Conservation (phyloP, 2,329 filamentous ascomycete genomes). For the Xylaria sp. region DNA sequence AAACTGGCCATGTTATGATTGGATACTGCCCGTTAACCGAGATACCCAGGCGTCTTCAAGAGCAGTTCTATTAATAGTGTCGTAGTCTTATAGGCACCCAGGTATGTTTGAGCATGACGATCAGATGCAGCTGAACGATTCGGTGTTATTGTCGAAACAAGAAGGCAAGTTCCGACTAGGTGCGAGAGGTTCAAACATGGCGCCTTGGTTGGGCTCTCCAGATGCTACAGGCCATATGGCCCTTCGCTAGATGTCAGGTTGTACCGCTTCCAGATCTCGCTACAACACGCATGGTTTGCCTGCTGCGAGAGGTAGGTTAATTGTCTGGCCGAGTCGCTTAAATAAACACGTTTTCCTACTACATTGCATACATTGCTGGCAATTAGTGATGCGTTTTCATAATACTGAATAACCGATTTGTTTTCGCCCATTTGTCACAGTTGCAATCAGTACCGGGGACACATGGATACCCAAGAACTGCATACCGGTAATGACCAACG, state of each 20-base stretch:
- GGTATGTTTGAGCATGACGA: conserved; percentile 25
- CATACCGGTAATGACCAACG: conserved; percentile 12
- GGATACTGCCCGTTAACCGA: conserved; percentile 26
- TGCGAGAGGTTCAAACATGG: not conserved
- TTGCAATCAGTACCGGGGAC: conserved; percentile 20
- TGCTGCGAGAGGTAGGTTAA: conserved; percentile 26
- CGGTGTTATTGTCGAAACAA: conserved; percentile 10
- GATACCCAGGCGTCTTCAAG: conserved; percentile 16
- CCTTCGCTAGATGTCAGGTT: conserved; percentile 20
- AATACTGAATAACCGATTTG: conserved; percentile 23
- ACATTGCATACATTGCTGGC: conserved; percentile 27
- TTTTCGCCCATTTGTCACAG: conserved; percentile 12
- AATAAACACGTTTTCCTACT: conserved; percentile 27
- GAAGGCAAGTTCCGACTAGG: not conserved
- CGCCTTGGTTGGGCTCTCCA: not conserved
- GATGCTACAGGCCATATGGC: conserved; percentile 5
- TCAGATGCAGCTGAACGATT: conserved; percentile 22
- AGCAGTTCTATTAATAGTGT: conserved; percentile 31
- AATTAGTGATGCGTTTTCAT: conserved; percentile 21
- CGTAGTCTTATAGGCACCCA: conserved; percentile 16
- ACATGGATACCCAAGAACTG: conserved; percentile 11
- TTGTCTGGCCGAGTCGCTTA: conserved; percentile 31
- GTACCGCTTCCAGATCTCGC: conserved; percentile 30
- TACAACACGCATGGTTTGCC: conserved; percentile 32
- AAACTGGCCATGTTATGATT: conserved; percentile 18